Evolutionary conservation across 805 yeast species (phyloP).

Genomic region (Danielia reshetovae): DNA sequence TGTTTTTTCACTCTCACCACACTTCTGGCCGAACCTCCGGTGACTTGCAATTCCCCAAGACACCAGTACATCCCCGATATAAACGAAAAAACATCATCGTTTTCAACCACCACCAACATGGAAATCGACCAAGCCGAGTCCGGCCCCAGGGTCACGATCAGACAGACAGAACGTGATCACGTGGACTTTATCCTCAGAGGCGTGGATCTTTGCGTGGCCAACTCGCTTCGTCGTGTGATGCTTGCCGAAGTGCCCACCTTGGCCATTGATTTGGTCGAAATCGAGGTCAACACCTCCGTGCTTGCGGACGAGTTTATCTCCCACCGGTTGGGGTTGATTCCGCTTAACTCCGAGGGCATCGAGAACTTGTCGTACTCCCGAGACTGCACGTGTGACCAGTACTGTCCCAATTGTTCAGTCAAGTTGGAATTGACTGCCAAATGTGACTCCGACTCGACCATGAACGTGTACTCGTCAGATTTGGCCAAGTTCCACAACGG

Average conservation of each 20-base stretch:
- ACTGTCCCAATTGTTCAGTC: slow-evolving; percentile 93
- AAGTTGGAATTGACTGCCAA: slow-evolving; percentile 81
- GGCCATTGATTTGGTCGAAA: slow-evolving; percentile 94
- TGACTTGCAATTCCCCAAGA: no score
- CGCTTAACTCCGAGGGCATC: slow-evolving; percentile 78
- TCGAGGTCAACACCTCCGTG: slow-evolving; percentile 88
- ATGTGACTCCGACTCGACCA: slow-evolving; percentile 82
- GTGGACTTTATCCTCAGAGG: slow-evolving; percentile 87
- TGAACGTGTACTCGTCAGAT: slow-evolving; percentile 88
- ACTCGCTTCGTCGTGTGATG: slow-evolving; percentile 87
- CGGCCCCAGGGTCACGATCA: slow-evolving; percentile 77
- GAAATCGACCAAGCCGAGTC: slow-evolving; percentile 37
- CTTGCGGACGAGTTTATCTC: slow-evolving; percentile 95
- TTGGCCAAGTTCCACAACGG: slow-evolving; percentile 45
- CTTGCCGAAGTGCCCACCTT: slow-evolving; percentile 95
- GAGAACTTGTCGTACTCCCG: slow-evolving; percentile 83
- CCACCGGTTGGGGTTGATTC: slow-evolving; percentile 90
- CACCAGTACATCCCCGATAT: slow-evolving; percentile 7
- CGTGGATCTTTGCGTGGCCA: slow-evolving; percentile 87
- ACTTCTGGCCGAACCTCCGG: no score
- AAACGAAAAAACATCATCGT: slow-evolving; percentile 2
- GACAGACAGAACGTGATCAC: slow-evolving; percentile 78
- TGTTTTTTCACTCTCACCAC: no score
- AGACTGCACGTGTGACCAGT: slow-evolving; percentile 97
- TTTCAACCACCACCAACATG: slow-evolving; percentile 12